These are phyloP conservation scores for Striga asiatica DNA, from an alignment of 257 asterid genomes.

Conservation along the genomic window DNA sequence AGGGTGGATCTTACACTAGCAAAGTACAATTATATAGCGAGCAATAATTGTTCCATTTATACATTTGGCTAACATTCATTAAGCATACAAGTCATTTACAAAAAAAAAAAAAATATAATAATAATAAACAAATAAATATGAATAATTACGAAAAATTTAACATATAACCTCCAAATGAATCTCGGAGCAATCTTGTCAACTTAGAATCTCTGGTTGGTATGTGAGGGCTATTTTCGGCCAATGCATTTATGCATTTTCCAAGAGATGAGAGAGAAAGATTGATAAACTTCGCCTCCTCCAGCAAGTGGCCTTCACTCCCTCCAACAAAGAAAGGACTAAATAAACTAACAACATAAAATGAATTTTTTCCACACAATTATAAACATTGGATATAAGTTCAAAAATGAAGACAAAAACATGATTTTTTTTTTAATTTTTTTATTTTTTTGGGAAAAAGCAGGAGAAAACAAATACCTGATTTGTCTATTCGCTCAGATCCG, in stretches of 20 bases:
- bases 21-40: too few species aligned
- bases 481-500: constrained; percentile 79
- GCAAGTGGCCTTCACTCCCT: constrained; percentile 48
- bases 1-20: too few species aligned
- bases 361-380: background rate
- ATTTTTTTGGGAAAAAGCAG: too few species aligned
- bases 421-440: too few species aligned
- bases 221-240: constrained; percentile 86
- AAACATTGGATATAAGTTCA: background rate
- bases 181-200: constrained; percentile 81
- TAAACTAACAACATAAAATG: background rate
- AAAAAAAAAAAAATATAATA: too few species aligned
- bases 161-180: constrained; percentile 92
- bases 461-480: constrained; percentile 58
- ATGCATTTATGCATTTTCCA: constrained; percentile 65
- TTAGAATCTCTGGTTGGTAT: constrained; percentile 91
- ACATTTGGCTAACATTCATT: too few species aligned
- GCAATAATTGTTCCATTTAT: too few species aligned
- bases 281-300: constrained; percentile 67
- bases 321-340: constrained; percentile 20
- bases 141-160: background rate
- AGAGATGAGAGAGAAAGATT: constrained; percentile 31
- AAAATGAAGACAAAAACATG: too few species aligned
- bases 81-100: too few species aligned
- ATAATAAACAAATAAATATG: background rate